Base-by-base conservation (phyloP, 2,329 filamentous ascomycete genomes). In the Davidsoniella virescens region DNA sequence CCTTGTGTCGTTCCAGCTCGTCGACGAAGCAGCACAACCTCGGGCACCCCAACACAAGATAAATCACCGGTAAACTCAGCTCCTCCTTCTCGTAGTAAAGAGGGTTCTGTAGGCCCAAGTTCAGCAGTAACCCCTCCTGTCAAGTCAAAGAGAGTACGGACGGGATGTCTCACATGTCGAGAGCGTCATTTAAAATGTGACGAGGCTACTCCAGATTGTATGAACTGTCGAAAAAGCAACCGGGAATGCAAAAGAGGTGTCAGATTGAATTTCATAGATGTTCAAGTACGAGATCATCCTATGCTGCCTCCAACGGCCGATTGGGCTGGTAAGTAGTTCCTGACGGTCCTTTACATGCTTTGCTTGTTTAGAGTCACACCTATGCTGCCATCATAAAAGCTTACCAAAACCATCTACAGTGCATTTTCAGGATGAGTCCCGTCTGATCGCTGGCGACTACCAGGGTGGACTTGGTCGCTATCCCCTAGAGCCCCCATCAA, bases 161-260 rank as follows among this genome's bases (percentile, higher is more conserved):
- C 88, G 2, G 88, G 88, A 37, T 95, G 88, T 25, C 67, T 94
- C 56, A 95, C 88, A 2, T 95, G 88, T 64, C 75, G 88, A 57
- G 84, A 94, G 63, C 72, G 87, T 44, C 88, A 94, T 68, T 69
- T 94, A 47, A 94, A 94, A 64, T 94, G 88, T 63, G 88, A 94
- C 60, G 87, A 94, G 63, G 80, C 71, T 4, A 58, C 65, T 3
- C 75, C 73, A 5, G 67, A 71, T 33, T 78, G 75, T 55, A 70
- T 83, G 58, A 95, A 95, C 60, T 95, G 90, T 65, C 77, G 78
- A 53, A 95, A 94, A 66, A 92, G 88, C 48, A 88, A 80, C 59
- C 73, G 90, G 47, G 70, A 80, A 52, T 96, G 90, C 69, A 87
- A 88, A 62, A 78, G 87, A 57, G 90, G 88, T 16, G 71, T 95